phyloP scores from a whole-genome alignment of 169 alveolate species.

The Pseudocohnilembus persalinus region DNA sequence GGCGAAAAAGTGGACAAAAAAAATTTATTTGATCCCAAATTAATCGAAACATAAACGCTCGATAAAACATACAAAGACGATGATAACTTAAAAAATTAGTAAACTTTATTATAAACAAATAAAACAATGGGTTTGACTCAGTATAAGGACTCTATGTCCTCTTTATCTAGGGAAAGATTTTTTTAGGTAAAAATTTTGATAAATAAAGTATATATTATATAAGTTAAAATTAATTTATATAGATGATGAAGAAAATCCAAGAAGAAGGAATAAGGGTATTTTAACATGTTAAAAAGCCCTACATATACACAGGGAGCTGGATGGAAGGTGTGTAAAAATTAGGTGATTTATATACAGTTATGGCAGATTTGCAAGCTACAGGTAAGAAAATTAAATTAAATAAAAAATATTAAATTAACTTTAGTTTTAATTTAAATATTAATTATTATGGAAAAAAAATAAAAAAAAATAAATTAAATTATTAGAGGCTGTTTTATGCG shows the following conservation, averaged over 20 bases:
- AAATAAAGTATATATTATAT: no score
- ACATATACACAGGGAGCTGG: slow-evolving; percentile 76
- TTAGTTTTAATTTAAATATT: no score
- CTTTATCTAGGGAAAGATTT: background rate
- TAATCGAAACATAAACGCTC: background rate
- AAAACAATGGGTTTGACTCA: no score
- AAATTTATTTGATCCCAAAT: background rate
- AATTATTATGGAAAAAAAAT: background rate
- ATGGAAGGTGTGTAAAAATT: slow-evolving; percentile 63
- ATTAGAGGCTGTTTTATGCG: slow-evolving; percentile 41
- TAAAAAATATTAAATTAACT: no score
- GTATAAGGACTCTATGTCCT: background rate
- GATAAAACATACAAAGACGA: background rate
- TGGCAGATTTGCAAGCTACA: background rate
- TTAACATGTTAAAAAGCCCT: slow-evolving; percentile 69
- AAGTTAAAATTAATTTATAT: no score
- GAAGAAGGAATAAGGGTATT: slow-evolving; percentile 72
- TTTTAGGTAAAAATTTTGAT: no score
- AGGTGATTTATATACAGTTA: slow-evolving; percentile 50
- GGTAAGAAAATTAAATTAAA: no score
- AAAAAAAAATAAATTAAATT: no score
- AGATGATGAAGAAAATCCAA: slow-evolving; percentile 68
- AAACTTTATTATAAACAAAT: no score
- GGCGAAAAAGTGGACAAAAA: background rate
- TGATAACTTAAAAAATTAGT: background rate